These are phyloP conservation scores for Selaginella moellendorffii DNA, from an alignment of 75 land plant species.

Conservation along the genomic window DNA sequence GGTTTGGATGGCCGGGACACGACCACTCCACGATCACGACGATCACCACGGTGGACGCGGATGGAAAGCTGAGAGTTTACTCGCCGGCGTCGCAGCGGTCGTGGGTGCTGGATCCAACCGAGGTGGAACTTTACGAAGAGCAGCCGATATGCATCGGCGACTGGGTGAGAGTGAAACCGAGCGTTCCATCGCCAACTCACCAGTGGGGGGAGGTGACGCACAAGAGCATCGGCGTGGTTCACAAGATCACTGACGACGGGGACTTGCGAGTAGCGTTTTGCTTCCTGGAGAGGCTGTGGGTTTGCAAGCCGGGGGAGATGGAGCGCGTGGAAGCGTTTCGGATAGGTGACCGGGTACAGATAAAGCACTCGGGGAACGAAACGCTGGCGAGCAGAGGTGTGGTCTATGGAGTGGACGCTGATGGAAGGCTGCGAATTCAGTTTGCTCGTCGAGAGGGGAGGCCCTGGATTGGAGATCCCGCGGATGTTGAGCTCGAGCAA, in stretches of 20 bases:
- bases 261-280: slow-evolving; percentile 83
- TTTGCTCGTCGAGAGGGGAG: slow-evolving; percentile 76
- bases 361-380: slow-evolving; percentile 61
- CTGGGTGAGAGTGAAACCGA: slow-evolving; percentile 61
- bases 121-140: slow-evolving; percentile 66
- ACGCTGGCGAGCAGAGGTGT: slow-evolving; percentile 64
- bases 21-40: slow-evolving; percentile 49
- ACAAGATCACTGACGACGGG: slow-evolving; percentile 49
- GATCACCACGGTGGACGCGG: slow-evolving; percentile 64
- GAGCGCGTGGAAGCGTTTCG: slow-evolving; percentile 55
- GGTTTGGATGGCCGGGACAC: slow-evolving; percentile 86
- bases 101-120: slow-evolving; percentile 96
- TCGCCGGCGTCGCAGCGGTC: slow-evolving; percentile 50
- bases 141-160: slow-evolving; percentile 53
- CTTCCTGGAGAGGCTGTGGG: slow-evolving; percentile 76
- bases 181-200: slow-evolving; percentile 51
- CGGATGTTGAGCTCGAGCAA: slow-evolving; percentile 50
- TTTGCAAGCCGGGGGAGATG: slow-evolving; percentile 68
- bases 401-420: slow-evolving; percentile 78
- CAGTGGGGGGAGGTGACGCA: slow-evolving; percentile 88
- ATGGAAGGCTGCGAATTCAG: slow-evolving; percentile 71
- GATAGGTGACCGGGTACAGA: slow-evolving; percentile 58
- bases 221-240: slow-evolving; percentile 73
- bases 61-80: slow-evolving; percentile 73
- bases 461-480: slow-evolving; percentile 86